Base-by-base conservation (phyloP, 148 eudicot species). In the Vaccinium macrocarpon region DNA sequence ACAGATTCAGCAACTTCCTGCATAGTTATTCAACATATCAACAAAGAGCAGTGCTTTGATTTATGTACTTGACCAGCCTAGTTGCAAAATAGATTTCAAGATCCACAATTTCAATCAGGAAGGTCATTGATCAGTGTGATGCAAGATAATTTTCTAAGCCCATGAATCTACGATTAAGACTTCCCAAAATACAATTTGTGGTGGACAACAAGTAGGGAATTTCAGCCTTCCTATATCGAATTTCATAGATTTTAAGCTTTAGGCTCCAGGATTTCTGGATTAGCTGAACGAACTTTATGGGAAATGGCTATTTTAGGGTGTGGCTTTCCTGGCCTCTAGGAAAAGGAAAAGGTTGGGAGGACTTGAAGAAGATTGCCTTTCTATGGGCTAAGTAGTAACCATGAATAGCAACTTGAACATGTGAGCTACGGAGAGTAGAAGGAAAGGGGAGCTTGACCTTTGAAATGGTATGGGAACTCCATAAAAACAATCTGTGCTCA, bases 1-100 rank as follows among this genome's bases (percentile, higher is more conserved):
- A 96, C 98, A 78, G 94, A 87, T 87, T 96, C 97, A 79, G 88
- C 98, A 88, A 92, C 96, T 92, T 97, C 98, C 99, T 95, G 88
- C 82, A 88, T 1, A 87, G 29, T 51, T 81, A 73, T 49, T 7
- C 12, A 76, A 51, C 57, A 68, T 2, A 19, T 32, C 27, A 84
- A 59, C 78, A 6, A 81, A 56, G 14, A 83, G 57, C 15, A 51
- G 29, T 80, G 18, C 59, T n/a, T 38, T 10, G 48, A 61, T 46
- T 79, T 29, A 55, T 6, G n/a, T 15, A 78, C 6, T 29, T 4
- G 13, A 16, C 16, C 49, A 79, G 51, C 13, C 38, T 55, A 25
- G 55, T 18, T 32, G 25, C 81, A 53, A 8, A 38, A 53, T 32
- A 32, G 14, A 49, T 25, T 29, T 79, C 81, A 79, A 79, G 62